phyloP scores from a whole-genome alignment of 768 basidiomycete species.

The Gelatoporia subvermispora region DNA sequence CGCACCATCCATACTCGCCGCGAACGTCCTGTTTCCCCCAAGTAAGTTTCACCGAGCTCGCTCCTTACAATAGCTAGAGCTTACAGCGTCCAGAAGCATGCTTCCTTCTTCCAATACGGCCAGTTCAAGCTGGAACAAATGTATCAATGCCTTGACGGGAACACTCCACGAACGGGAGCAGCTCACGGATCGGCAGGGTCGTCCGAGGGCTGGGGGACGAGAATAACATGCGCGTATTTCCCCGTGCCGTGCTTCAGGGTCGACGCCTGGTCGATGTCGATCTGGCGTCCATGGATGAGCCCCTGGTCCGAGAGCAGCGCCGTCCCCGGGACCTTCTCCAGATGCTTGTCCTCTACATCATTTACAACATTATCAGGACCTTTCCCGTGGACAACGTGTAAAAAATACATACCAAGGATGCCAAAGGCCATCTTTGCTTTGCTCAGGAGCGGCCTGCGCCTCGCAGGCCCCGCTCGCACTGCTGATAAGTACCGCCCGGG shows the following conservation, averaged over 20 bases:
- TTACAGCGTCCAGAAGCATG: conserved; percentile 41
- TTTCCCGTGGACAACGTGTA: no score
- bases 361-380: background rate
- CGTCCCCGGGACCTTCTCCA: conserved; percentile 36
- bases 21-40: conserved; percentile 30
- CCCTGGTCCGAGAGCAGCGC: conserved; percentile 36
- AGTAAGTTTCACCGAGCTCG: background rate
- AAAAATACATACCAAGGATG: conserved; percentile 28
- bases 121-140: conserved; percentile 29
- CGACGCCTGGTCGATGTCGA: conserved; percentile 29
- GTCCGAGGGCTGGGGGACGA: conserved; percentile 41
- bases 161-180: background rate
- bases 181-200: conserved; percentile 39
- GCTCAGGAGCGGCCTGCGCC: no score
- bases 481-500: no score
- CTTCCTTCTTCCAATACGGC: conserved; percentile 42
- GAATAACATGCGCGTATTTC: conserved; percentile 32
- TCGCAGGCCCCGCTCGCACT: no score
- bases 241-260: conserved; percentile 34
- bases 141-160: background rate
- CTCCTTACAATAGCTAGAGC: conserved; percentile 1
- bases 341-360: conserved; percentile 31
- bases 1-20: conserved; percentile 38
- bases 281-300: conserved; percentile 31
- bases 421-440: conserved; percentile 28